Base-by-base conservation (phyloP, 169 alveolate genomes). In the Eimeria tenella region DNA sequence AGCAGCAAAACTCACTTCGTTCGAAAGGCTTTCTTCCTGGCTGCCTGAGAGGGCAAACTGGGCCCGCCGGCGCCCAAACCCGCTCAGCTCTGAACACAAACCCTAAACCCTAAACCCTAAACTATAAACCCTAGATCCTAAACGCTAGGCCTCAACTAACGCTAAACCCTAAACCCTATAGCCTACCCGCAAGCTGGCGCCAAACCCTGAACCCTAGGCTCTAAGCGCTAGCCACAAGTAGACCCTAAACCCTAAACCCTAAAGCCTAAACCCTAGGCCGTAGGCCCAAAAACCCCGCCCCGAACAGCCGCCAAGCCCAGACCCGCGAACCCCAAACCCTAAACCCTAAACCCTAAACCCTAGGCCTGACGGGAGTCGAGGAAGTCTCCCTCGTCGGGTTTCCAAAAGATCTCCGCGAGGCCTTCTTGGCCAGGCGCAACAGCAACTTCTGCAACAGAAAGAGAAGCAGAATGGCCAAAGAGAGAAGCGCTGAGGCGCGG, bases 291-390 rank as follows among this genome's bases (percentile, higher is more conserved):
- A 19, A 5, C 11, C 4, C 73, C 11, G n/a, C 73, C n/a, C n/a
- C n/a, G 31, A 13, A 62, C 81, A 4, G 53, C 81, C 81, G 53
- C 81, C 81, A 9, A 23, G 6, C 49, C 52, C 21, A 5, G 21
- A 71, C 81, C 52, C 81, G 7, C 42, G 21, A 71, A 71, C 81
- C 81, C 81, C 11, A 71, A 71, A 71, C 81, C 81, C 81, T 71
- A 71, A 56, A 71, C 81, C 81, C 81, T 71, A 71, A 71, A 71
- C 81, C 81, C 81, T 71, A 71, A 71, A 71, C 81, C 81, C 81
- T 71, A 71, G 19, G 55, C 4, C 63, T 31, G 25, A 13, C 82
- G 17, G 4, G n/a, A 42, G n/a, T 21, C 13, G 25, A 13, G 65
- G 11, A 31, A 25, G 6, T 75, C n/a, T 3, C 42, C 63, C n/a